Evolutionary conservation across 129 eudicot species (phyloP).

Genomic region (Pittosporum tobira): DNA sequence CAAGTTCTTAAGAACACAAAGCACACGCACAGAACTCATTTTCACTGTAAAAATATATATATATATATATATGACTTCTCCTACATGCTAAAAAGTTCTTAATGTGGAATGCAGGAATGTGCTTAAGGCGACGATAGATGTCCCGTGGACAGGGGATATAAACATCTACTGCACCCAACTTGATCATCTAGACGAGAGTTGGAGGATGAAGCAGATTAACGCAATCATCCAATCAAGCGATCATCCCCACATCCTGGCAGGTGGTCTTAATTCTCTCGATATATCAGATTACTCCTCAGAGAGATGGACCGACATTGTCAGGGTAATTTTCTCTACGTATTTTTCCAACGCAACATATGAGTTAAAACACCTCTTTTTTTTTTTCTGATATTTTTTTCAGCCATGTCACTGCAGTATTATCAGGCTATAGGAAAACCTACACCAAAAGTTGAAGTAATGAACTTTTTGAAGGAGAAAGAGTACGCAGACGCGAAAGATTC

Average conservation of each 20-base stretch:
- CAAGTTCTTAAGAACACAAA: no score
- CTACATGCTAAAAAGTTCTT: neutral
- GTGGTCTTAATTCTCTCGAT: slow-evolving; percentile 80
- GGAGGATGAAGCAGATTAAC: slow-evolving; percentile 82
- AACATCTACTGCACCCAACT: slow-evolving; percentile 81
- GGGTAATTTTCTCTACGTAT: slow-evolving; percentile 29
- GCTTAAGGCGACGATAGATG: slow-evolving; percentile 78
- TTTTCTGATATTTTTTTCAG: neutral
- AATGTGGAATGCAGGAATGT: slow-evolving; percentile 44
- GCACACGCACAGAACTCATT: no score
- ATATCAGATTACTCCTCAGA: slow-evolving; percentile 66
- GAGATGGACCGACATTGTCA: slow-evolving; percentile 74
- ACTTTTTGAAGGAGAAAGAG: slow-evolving; percentile 44
- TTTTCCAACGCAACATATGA: neutral
- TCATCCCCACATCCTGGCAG: slow-evolving; percentile 74
- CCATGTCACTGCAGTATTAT: slow-evolving; percentile 40
- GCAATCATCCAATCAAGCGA: slow-evolving; percentile 73
- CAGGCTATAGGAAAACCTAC: slow-evolving; percentile 89
- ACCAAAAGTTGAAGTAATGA: slow-evolving; percentile 70
- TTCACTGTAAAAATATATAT: no score
- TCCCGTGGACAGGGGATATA: slow-evolving; percentile 67
- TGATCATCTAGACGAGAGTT: slow-evolving; percentile 67
- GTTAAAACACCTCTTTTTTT: neutral
- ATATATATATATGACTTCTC: no score
- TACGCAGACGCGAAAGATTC: slow-evolving; percentile 62